Conservation (phyloP, 768 basidiomycete genomes). For the Coprinopsis sp. region DNA sequence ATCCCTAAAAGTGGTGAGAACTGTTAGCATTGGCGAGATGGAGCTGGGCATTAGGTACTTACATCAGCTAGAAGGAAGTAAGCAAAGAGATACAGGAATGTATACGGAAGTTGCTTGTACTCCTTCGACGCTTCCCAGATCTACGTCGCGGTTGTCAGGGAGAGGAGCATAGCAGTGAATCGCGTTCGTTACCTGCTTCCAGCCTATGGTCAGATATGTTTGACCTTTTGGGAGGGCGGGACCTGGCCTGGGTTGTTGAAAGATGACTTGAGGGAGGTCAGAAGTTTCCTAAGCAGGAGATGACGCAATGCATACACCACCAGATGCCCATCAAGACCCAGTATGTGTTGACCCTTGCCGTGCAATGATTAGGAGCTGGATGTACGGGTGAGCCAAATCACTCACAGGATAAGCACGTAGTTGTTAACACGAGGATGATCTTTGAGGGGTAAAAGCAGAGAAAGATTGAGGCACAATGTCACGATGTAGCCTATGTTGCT, state of each 20-base stretch:
- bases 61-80: conserved; percentile 81
- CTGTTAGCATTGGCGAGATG: neutral
- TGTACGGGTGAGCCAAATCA: neutral
- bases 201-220: conserved; percentile 75
- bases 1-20: conserved; percentile 43
- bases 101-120: conserved; percentile 74
- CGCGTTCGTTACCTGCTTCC: conserved; percentile 64
- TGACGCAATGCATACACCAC: conserved; percentile 62
- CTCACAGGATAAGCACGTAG: conserved; percentile 67
- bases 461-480: conserved; percentile 61
- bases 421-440: conserved; percentile 65
- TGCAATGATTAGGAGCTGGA: neutral
- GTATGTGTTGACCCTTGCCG: conserved; percentile 58
- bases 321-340: conserved; percentile 81
- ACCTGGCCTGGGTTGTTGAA: conserved; percentile 80
- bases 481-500: conserved; percentile 73
- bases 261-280: conserved; percentile 54
- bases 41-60: neutral
- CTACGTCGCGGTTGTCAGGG: conserved; percentile 28
- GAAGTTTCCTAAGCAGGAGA: neutral
- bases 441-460: conserved; percentile 60
- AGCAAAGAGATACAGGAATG: conserved; percentile 72
- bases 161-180: neutral
- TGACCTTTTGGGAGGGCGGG: conserved; percentile 75
- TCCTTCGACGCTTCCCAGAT: conserved; percentile 75